Conservation (phyloP, 2,329 filamentous ascomycete genomes). For the Venturia pyrina region DNA sequence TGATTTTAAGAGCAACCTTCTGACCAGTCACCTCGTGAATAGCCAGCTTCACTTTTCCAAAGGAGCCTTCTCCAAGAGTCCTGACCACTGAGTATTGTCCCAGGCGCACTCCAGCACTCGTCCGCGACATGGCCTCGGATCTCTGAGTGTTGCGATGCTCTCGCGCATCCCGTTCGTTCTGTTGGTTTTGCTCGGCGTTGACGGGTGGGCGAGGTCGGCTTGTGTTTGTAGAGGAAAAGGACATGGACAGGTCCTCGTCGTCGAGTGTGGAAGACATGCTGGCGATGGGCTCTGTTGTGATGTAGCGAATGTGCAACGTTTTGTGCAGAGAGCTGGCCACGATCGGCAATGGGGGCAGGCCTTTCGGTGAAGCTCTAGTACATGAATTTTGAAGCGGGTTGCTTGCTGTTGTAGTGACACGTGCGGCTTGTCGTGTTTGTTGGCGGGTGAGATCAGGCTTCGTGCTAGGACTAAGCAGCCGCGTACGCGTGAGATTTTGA, state of each 20-base stretch:
- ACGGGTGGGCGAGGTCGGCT: constrained; percentile 17
- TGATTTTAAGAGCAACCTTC: constrained; percentile 96
- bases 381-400: background rate
- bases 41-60: constrained; percentile 96
- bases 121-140: constrained; percentile 32
- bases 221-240: constrained; percentile 20
- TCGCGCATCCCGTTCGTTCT: background rate
- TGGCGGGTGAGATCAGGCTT: background rate
- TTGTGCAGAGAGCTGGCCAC: background rate
- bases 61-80: constrained; percentile 91
- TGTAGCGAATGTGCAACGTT: background rate
- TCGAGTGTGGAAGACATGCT: constrained; percentile 29
- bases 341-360: background rate
- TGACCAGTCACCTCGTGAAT: constrained; percentile 86
- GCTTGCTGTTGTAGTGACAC: background rate
- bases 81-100: constrained; percentile 85
- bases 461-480: background rate
- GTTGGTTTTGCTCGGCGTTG: constrained; percentile 17
- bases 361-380: background rate
- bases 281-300: background rate
- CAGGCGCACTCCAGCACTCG: constrained; percentile 57
- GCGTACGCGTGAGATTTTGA: background rate
- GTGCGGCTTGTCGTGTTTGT: background rate
- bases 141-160: constrained; percentile 2
- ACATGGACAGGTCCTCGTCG: constrained; percentile 31